Evolutionary conservation across 805 yeast species (phyloP), one percentile per base, ranked within the genome.

Genomic region (Kazachstania psychrophila): DNA sequence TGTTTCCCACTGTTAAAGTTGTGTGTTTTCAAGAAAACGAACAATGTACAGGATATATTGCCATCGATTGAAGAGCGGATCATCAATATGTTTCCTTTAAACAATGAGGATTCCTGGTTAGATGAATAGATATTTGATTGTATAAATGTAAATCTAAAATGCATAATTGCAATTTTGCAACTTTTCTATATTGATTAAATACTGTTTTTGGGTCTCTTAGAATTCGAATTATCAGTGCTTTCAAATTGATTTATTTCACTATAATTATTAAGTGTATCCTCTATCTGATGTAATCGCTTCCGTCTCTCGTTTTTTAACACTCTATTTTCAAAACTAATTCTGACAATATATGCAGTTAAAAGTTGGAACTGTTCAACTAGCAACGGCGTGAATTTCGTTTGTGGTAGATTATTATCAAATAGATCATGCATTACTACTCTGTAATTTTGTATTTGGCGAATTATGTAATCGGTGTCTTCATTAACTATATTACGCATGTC

Each of bases 101-200:
- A 56, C 33, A 33, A 42, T 6, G 60, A 53, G 12, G 62, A 57
- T 31, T 36, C 56, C 4, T 58, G 62, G 62, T 45, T 56, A 15
- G 53, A 49, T 22, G 24, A 22, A 22, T 22, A 9, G 24, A 9
- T 22, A 24, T 6, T 24, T 26, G 14, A n/a, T 13, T 26, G 15
- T 14, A 26, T 26, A 14, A 14, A 12, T 26, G 14, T 26, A 3
- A n/a, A 26, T 26, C 15, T 11, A 9, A 26, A 26, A 9, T 26
- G 10, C 9, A 13, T 24, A 24, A 9, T 24, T 14, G 7, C 14
- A 24, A 24, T 24, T n/a, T 24, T n/a, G 14, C 12, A 7, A 24
- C 13, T 24, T 24, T 24, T n/a, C 13, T 24, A n/a, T 4, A 24
- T 24, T 24, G 14, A 9, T 24, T 24, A n/a, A 12, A 24, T 7